phyloP scores from a whole-genome alignment of 1,139 yeast species.

The Lodderomyces elongisporus region DNA sequence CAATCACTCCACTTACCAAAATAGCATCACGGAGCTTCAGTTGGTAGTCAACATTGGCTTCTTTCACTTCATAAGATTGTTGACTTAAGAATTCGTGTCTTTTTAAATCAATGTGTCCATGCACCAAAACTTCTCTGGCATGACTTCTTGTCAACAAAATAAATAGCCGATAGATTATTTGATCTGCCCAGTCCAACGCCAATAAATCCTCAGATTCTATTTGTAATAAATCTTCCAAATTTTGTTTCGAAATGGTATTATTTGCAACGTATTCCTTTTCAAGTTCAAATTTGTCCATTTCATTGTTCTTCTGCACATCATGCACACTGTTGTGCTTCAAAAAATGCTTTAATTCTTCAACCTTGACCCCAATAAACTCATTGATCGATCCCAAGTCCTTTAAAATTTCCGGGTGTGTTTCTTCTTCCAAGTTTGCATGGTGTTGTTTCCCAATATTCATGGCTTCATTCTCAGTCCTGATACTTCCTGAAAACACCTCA shows the following conservation, averaged over 20 bases:
- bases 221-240: slow-evolving; percentile 13
- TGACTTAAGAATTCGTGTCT: slow-evolving; percentile 19
- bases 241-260: not conserved
- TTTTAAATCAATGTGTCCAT: slow-evolving; percentile 41
- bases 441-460: slow-evolving; percentile 36
- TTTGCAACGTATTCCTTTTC: not conserved
- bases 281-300: too few species aligned
- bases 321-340: not conserved
- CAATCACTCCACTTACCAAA: slow-evolving; percentile 61
- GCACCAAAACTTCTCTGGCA: slow-evolving; percentile 58
- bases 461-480: slow-evolving; percentile 20
- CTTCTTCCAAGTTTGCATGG: slow-evolving; percentile 40
- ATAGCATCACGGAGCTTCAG: slow-evolving; percentile 20
- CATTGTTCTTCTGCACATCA: too few species aligned
- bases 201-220: slow-evolving; percentile 14
- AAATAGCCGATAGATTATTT: slow-evolving; percentile 28
- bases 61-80: not conserved
- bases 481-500: slow-evolving; percentile 35
- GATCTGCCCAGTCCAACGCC: slow-evolving; percentile 31
- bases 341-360: slow-evolving; percentile 1
- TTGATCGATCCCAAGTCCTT: slow-evolving; percentile 14
- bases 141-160: slow-evolving; percentile 41
- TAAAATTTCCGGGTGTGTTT: slow-evolving; percentile 26
- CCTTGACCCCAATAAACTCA: not conserved
- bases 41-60: not conserved